Base-by-base conservation (phyloP, 2,329 filamentous ascomycete species). In the Curvularia sp. region DNA sequence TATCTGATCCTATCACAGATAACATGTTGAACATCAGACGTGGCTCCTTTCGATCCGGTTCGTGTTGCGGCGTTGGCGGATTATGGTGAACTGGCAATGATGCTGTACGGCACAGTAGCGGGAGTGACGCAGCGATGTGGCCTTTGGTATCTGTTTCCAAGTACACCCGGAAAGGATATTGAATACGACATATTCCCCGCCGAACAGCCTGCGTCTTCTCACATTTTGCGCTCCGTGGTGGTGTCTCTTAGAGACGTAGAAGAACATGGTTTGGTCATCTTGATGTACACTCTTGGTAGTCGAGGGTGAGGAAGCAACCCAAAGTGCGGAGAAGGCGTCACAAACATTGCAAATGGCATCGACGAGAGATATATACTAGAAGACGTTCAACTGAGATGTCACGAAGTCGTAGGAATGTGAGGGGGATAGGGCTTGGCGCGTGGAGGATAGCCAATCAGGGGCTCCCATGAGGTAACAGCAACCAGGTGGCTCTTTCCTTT, bases 381-480 rank as follows among this genome's bases (percentile, higher is more conserved):
- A 27, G 23, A 36, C n/a, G 49, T 38, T 42, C 9, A 48, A 28
- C 15, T 23, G 3, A 19, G 27, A 27, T 34, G 60, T 55, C 25
- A 48, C 18, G 57, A 55, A 53, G 60, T 60, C 50, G 55, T 23
- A 32, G 47, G 30, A 49, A 50, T 34, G 25, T 53, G 60, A 64
- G 60, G 60, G 60, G 54, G 60, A 63, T 36, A 49, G 45, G 53
- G 58, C 55, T 63, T 49, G 58, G 55, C 41, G 53, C 41, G 19
- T 9, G 12, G 18, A 19, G 1, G 23, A 13, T 27, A 52, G 53
- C 62, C 59, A 65, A 65, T 65, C n/a, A 54, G 47, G 47, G 43
- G 25, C 47, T 51, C 30, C 46, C 36, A 63, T 65, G 38, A 60
- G 55, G 60, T 65, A 65, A 65, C 42, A 64, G 52, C 30, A 64